Evolutionary conservation across 2,329 filamentous ascomycete genomes (phyloP).

Genomic region (Neofusicoccum parvum): DNA sequence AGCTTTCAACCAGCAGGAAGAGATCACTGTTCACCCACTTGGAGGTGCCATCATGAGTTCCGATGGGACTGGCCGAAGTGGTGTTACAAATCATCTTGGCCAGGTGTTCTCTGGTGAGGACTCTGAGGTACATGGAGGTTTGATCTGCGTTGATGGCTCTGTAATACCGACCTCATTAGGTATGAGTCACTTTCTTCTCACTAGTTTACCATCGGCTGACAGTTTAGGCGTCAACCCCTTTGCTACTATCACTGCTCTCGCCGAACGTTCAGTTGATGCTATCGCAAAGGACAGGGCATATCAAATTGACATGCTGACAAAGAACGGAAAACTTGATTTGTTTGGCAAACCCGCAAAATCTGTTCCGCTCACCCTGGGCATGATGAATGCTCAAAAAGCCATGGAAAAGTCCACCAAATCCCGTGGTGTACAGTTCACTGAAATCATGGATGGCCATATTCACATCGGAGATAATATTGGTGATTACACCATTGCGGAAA

Average conservation of each 20-base stretch:
- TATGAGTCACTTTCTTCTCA: not conserved
- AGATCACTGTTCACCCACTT: slow-evolving; percentile 68
- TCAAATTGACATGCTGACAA: slow-evolving; percentile 47
- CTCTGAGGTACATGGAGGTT: slow-evolving; percentile 55
- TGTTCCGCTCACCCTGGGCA: not conserved
- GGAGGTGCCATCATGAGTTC: slow-evolving; percentile 66
- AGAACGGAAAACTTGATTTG: slow-evolving; percentile 23
- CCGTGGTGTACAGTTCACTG: slow-evolving; percentile 61
- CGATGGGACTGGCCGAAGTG: slow-evolving; percentile 59
- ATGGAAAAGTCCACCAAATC: slow-evolving; percentile 4
- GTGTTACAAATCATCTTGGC: slow-evolving; percentile 64
- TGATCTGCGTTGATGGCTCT: slow-evolving; percentile 65
- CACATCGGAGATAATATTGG: slow-evolving; percentile 48
- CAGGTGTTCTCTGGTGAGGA: slow-evolving; percentile 60
- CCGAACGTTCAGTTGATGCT: slow-evolving; percentile 62
- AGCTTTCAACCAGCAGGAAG: slow-evolving; percentile 32
- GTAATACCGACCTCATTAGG: slow-evolving; percentile 64
- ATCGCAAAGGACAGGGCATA: slow-evolving; percentile 49
- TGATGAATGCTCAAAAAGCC: slow-evolving; percentile 23
- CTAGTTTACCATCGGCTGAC: not conserved
- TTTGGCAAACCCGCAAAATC: slow-evolving; percentile 22
- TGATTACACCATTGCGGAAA: slow-evolving; percentile 52
- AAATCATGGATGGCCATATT: slow-evolving; percentile 66
- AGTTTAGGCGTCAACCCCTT: slow-evolving; percentile 61
- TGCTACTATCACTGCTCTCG: slow-evolving; percentile 69